A percentile compares a stretch with the other conserved stretches of the same genome.
Evolutionary conservation across 306 rosid genomes (phyloP).

Genomic region (Sophora flavescens): DNA sequence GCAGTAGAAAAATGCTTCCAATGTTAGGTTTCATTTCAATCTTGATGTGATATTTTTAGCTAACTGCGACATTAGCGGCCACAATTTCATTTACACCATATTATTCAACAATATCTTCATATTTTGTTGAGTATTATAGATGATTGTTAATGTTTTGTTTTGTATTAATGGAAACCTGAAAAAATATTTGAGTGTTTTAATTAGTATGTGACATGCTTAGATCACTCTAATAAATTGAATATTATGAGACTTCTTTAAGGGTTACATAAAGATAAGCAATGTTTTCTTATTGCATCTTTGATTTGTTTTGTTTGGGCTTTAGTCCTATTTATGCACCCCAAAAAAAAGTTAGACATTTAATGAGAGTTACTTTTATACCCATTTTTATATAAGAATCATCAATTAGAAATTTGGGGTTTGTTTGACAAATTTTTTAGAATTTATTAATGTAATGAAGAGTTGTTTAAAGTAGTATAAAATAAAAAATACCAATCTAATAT

Average conservation of each 20-base stretch:
- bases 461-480: too few relatives aligned
- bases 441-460: too few relatives aligned
- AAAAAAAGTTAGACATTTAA: too few relatives aligned
- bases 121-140: not conserved
- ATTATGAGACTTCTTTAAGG: not conserved
- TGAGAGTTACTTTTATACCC: too few relatives aligned
- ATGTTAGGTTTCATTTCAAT: slow-evolving; percentile 40
- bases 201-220: not conserved
- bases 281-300: too few relatives aligned
- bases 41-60: slow-evolving; percentile 34
- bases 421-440: too few relatives aligned
- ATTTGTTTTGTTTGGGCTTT: too few relatives aligned
- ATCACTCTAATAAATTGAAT: not conserved
- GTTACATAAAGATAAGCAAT: too few relatives aligned
- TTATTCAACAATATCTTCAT: not conserved
- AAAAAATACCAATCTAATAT: too few relatives aligned
- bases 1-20: slow-evolving; percentile 7
- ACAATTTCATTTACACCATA: not conserved
- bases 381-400: too few relatives aligned
- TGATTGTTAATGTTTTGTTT: not conserved
- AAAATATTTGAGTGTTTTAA: not conserved
- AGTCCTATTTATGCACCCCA: too few relatives aligned
- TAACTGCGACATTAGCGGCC: slow-evolving; percentile 27
- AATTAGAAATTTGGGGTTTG: too few relatives aligned
- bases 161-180: not conserved